Conservation (phyloP, 352 stramenopile species). For the Pythium plurisporium region DNA sequence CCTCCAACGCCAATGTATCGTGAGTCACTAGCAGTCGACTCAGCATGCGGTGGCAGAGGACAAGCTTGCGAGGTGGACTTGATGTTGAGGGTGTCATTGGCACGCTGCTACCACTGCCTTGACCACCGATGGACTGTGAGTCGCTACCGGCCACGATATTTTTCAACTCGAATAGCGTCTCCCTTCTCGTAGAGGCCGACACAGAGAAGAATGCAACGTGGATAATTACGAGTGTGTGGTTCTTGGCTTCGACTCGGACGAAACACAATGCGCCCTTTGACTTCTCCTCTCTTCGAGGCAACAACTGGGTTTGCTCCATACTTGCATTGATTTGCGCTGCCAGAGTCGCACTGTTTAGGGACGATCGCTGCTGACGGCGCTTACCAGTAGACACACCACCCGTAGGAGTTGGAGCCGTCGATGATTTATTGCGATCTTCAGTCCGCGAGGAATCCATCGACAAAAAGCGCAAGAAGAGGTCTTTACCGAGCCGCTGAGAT, state of each 20-base stretch:
- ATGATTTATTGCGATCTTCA: conserved; percentile 16
- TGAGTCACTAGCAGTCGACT: conserved; percentile 72
- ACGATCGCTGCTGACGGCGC: conserved; percentile 28
- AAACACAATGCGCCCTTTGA: conserved; percentile 63
- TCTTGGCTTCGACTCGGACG: conserved; percentile 76
- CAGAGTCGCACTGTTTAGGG: conserved; percentile 29
- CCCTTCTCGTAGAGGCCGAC: conserved; percentile 46
- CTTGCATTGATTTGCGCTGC: conserved; percentile 33
- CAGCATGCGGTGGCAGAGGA: conserved; percentile 77
- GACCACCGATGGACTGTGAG: not conserved
- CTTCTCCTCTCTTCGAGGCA: conserved; percentile 16
- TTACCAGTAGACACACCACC: not conserved
- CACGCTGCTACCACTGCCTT: not conserved
- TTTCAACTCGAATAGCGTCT: conserved; percentile 74
- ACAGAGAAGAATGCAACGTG: conserved; percentile 88
- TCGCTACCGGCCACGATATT: conserved; percentile 54
- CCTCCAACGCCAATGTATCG: conserved; percentile 48
- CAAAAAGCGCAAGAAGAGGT: conserved; percentile 81
- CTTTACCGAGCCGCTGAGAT: conserved; percentile 67
- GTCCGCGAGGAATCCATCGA: not conserved
- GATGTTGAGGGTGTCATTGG: conserved; percentile 12
- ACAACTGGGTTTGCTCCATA: conserved; percentile 10
- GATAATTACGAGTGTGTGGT: conserved; percentile 68
- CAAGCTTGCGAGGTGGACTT: conserved; percentile 13
- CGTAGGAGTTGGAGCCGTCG: not conserved